Conservation (phyloP, 1,284 basidiomycete species). For the Mycena sp. region DNA sequence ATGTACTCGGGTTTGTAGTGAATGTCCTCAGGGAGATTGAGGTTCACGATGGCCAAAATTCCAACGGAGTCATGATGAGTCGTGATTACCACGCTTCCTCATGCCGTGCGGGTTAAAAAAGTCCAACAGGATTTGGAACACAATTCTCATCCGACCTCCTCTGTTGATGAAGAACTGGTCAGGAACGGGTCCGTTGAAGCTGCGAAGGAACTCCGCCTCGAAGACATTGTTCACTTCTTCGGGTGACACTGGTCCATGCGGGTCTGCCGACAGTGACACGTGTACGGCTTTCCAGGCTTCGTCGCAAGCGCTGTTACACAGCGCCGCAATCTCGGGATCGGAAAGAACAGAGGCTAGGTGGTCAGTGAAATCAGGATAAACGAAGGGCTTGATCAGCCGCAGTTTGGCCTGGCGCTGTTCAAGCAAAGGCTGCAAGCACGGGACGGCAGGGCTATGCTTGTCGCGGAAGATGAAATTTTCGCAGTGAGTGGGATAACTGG, state of each 20-base stretch:
- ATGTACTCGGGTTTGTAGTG: conserved; percentile 39
- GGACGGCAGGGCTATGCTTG: conserved; percentile 18
- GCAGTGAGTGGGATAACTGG: conserved; percentile 21
- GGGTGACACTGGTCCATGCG: conserved; percentile 12
- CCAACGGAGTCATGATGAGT: conserved; percentile 33
- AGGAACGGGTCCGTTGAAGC: conserved; percentile 22
- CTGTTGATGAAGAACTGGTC: conserved; percentile 25
- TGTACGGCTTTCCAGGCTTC: conserved; percentile 19
- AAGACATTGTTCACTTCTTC: conserved; percentile 26
- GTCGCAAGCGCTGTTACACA: conserved; percentile 26
- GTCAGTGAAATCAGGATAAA: conserved; percentile 22
- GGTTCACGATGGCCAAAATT: conserved; percentile 35
- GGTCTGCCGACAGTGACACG: background rate
- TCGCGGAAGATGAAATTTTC: conserved; percentile 17
- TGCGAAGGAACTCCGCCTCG: conserved; percentile 26
- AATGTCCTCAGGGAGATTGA: conserved; percentile 36
- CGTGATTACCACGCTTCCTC: conserved; percentile 25
- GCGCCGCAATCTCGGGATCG: conserved; percentile 19
- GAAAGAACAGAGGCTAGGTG: conserved; percentile 21
- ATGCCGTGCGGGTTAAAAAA: conserved; percentile 28
- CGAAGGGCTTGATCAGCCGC: conserved; percentile 24
- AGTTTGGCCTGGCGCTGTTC: conserved; percentile 22
- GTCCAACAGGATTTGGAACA: conserved; percentile 24
- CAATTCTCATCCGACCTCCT: conserved; percentile 23
- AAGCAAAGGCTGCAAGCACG: conserved; percentile 15